Conservation (phyloP, 129 eudicot genomes). For the Mikania micrantha region DNA sequence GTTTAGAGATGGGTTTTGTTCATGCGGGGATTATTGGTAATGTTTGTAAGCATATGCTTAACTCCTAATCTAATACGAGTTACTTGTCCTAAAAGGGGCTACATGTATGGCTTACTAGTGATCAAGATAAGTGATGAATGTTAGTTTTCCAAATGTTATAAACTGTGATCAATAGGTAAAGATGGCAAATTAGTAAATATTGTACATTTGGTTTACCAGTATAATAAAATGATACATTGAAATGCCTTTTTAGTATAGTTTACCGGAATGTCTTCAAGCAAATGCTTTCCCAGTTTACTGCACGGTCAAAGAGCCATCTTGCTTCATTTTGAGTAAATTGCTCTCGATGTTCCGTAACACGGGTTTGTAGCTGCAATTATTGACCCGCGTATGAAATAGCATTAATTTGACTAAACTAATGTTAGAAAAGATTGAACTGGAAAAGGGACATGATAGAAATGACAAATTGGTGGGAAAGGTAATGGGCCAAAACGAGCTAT, state of each 20-base stretch:
- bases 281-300: constrained; percentile 33
- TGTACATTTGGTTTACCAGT: constrained; percentile 14
- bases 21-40: constrained; percentile 96
- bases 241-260: constrained; percentile 1
- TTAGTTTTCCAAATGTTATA: constrained; percentile 4
- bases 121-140: constrained; percentile 22
- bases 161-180: constrained; percentile 4
- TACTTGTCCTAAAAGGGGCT: constrained; percentile 14
- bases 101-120: constrained; percentile 27
- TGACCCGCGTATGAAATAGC: not conserved
- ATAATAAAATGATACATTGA: constrained; percentile 12
- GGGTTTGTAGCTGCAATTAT: constrained; percentile 75
- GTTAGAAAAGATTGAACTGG: not conserved
- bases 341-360: constrained; percentile 85
- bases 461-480: not conserved
- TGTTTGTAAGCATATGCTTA: constrained; percentile 12
- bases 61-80: constrained; percentile 24
- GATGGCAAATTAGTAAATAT: not conserved
- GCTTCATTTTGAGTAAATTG: constrained; percentile 82
- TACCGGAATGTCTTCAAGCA: constrained; percentile 19
- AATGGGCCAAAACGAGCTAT: not conserved
- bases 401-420: not conserved
- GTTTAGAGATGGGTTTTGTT: constrained; percentile 80
- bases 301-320: constrained; percentile 58
- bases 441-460: not conserved